Conservation (phyloP, 2,329 filamentous ascomycete genomes). For the Phialophora macrospora region DNA sequence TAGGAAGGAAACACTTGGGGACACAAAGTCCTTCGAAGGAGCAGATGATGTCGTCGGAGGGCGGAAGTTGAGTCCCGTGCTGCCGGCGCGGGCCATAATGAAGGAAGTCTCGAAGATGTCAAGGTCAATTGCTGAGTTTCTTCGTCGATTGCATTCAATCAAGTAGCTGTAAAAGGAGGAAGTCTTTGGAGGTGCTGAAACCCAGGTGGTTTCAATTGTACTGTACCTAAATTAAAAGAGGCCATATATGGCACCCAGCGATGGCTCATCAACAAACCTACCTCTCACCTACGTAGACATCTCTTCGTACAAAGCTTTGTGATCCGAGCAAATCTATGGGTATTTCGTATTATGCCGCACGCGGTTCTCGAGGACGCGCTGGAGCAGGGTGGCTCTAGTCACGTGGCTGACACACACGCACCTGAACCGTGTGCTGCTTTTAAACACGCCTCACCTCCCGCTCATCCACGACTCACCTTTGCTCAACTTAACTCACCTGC, state of each 20-base stretch:
- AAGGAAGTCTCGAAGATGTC: background rate
- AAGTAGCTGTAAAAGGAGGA: background rate
- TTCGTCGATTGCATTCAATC: background rate
- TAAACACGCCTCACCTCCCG: no score
- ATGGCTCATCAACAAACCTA: background rate
- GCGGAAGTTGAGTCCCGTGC: constrained; percentile 46
- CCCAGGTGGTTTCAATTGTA: background rate
- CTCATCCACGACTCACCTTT: no score
- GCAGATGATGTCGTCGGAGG: constrained; percentile 47
- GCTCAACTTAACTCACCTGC: no score
- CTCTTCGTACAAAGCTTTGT: background rate
- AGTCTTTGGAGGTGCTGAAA: background rate
- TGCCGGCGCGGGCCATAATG: constrained; percentile 10
- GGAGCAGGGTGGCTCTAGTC: background rate
- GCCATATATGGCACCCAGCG: background rate
- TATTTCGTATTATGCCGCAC: background rate
- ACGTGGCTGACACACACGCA: background rate
- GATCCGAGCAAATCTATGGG: background rate
- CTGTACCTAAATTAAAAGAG: background rate
- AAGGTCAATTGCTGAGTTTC: background rate
- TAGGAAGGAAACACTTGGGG: constrained; percentile 65
- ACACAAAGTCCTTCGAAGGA: constrained; percentile 17
- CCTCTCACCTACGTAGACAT: background rate
- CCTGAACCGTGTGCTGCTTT: no score
- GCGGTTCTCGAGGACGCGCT: background rate